Evolutionary conservation across 2,329 filamentous ascomycete genomes (phyloP), one percentile per base, ranked within the genome.

Genomic region (Scolecobasidium constrictum): DNA sequence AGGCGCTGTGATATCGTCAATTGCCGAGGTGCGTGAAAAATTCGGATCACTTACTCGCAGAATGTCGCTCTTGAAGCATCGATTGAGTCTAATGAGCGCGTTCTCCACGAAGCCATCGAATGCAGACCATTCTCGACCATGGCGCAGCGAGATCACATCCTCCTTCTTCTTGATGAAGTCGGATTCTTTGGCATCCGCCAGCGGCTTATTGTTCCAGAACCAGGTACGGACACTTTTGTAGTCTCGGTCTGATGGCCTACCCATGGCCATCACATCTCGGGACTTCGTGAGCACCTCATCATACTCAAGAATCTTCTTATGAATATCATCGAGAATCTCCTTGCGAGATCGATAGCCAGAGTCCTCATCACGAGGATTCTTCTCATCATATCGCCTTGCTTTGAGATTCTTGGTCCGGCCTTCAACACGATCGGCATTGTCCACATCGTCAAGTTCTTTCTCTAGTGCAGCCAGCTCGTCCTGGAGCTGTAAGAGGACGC

Each of bases 101-200:
- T 50, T 54, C 38, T 66, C 63, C 1, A 67, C 55, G 5, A 58
- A 50, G 3, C 57, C 57, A 19, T 67, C 64, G 33, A 67, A 66
- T 1, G 49, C 54, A 11, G 61, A 61, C 50, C 62, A 59, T 44
- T 67, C 64, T 7, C 64, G 56, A 2, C 63, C 64, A 9, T 50
- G 55, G 6, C 56, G 51, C 0, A 67, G 50, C 1, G 58, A 63
- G 2, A 66, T 50, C 15, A 60, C 58, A 44, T 67, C 63, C 52
- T 66, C 62, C 48, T 63, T 61, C 31, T 51, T 55, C 21, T 54
- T 56, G n/a, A 67, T 59, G 9, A 55, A 60, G 12, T 57, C 56
- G 48, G 55, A 54, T 33, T 58, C 57, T 5, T 57, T 54, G 21
- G 58, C 53, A 7, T 50, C 45, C 42, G 60, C 50, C 2, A 66